A percentile compares a stretch with the other conserved stretches of the same genome.
Conservation (phyloP, 441 rosid species). For the Pelargonium fulgidum region DNA sequence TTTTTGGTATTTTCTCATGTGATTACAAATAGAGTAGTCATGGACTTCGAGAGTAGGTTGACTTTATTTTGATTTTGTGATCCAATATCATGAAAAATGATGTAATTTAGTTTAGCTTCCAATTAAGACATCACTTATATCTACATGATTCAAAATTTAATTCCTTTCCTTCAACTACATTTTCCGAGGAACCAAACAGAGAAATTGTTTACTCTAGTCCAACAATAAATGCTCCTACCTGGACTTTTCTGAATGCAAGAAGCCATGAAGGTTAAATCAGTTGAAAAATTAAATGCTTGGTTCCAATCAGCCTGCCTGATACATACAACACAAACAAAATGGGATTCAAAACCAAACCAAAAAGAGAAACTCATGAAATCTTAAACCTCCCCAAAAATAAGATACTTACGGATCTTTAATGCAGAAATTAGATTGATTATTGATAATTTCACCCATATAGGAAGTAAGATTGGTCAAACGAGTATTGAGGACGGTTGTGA, state of each 20-base stretch:
- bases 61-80: neutral
- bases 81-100: neutral
- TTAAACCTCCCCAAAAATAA: neutral
- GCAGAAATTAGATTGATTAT: conserved; percentile 53
- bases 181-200: conserved; percentile 2
- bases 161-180: neutral
- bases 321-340: conserved; percentile 16
- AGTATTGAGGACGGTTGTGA: conserved; percentile 44
- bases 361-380: neutral
- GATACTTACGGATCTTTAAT: conserved; percentile 64
- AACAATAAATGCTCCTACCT: conserved; percentile 37
- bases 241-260: conserved; percentile 46
- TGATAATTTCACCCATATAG: conserved; percentile 43
- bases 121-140: neutral
- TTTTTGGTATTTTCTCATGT: no score
- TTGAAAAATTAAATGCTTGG: conserved; percentile 70
- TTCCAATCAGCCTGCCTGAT: conserved; percentile 88
- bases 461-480: conserved; percentile 54
- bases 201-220: neutral
- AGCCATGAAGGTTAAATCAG: conserved; percentile 65
- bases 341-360: conserved; percentile 14
- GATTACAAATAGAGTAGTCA: neutral
- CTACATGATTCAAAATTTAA: neutral
- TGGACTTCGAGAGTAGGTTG: neutral
- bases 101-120: neutral